Percentiles rank a stretch among this genome's conserved stretches.
These are phyloP conservation scores for Phascolomyces articulosus DNA, from an alignment of 371 early-diverging fungal species.

Conservation along the genomic window DNA sequence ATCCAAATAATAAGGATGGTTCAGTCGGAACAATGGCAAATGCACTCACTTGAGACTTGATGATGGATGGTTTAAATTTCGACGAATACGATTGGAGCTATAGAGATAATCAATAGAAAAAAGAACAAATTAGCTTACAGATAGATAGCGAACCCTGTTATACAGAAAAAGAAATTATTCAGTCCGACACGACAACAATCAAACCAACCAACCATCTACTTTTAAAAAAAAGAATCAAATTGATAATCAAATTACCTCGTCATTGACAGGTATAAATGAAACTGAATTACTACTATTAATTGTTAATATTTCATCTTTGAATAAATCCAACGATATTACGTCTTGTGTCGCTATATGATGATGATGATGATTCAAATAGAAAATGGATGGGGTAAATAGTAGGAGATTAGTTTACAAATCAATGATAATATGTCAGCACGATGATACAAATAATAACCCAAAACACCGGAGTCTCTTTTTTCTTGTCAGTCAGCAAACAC, in stretches of 20 bases:
- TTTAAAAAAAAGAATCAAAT: background rate
- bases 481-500: background rate
- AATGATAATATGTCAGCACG: background rate
- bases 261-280: conserved; percentile 68
- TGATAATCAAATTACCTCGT: conserved; percentile 51
- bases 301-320: conserved; percentile 67
- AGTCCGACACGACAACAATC: background rate
- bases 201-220: too few relatives aligned
- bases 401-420: conserved; percentile 4
- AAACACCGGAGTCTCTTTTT: background rate
- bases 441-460: too few relatives aligned
- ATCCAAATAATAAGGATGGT: conserved; percentile 63
- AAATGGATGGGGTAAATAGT: conserved; percentile 4
- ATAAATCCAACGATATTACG: conserved; percentile 55
- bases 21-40: conserved; percentile 64
- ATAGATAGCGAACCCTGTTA: background rate
- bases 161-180: background rate
- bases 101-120: background rate
- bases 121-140: conserved; percentile 2
- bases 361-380: background rate
- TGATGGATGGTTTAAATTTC: conserved; percentile 65
- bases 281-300: conserved; percentile 67
- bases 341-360: conserved; percentile 34
- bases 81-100: conserved; percentile 69
- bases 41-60: conserved; percentile 65